phyloP scores from a whole-genome alignment of 2,329 filamentous ascomycete genomes.

The Davidsoniella neocaledoniae region DNA sequence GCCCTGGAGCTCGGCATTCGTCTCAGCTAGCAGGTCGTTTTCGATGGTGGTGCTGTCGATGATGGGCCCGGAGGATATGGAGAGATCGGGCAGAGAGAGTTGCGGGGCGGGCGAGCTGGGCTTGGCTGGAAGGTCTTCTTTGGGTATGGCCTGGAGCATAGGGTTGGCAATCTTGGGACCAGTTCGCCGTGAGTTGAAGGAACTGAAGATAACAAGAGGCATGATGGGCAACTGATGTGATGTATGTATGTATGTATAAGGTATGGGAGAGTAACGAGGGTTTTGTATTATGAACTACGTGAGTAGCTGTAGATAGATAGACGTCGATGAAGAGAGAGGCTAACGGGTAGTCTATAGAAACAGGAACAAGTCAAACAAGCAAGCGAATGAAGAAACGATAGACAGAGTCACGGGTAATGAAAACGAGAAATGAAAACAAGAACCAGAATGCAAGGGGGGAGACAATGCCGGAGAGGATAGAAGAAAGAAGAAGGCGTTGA shows the following conservation, averaged over 20 bases:
- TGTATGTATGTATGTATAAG: background rate
- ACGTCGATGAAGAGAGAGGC: background rate
- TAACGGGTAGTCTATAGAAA: background rate
- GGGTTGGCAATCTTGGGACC: slow-evolving; percentile 10
- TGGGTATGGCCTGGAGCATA: slow-evolving; percentile 6
- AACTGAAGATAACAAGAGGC: slow-evolving; percentile 7
- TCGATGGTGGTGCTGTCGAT: slow-evolving; percentile 15
- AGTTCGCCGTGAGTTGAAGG: slow-evolving; percentile 8
- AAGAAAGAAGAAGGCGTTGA: no score
- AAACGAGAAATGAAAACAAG: background rate
- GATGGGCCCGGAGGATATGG: slow-evolving; percentile 2
- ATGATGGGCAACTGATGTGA: background rate
- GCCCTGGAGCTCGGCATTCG: slow-evolving; percentile 14
- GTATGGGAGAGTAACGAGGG: no score
- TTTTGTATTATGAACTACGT: background rate
- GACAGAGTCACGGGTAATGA: background rate
- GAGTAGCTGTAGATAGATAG: background rate
- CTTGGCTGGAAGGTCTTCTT: background rate
- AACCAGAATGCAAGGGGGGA: background rate
- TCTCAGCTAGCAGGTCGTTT: no score
- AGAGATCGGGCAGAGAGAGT: slow-evolving; percentile 5
- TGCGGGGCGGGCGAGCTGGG: slow-evolving; percentile 1
- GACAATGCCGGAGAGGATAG: no score
- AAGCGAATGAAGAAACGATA: background rate
- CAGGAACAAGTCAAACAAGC: background rate